Conservation (phyloP, 352 stramenopile species). For the Phytophthora constricta region DNA sequence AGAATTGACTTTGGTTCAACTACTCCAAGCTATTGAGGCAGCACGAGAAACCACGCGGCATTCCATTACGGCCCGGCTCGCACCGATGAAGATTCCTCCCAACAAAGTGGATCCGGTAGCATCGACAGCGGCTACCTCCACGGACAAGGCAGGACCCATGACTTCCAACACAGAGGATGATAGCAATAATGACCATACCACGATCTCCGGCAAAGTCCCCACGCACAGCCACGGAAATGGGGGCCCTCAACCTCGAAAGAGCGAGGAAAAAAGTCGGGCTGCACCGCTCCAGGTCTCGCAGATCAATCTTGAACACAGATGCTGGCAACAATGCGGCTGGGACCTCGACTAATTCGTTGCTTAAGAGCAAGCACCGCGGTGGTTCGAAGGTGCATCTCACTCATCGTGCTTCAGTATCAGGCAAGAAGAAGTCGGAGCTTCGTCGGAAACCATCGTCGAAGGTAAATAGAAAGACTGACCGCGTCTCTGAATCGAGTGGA, state of each 20-base stretch:
- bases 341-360: constrained; percentile 9
- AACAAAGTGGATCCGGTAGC: constrained; percentile 8
- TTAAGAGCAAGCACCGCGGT: constrained; percentile 16
- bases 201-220: neutral
- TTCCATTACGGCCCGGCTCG: constrained; percentile 7
- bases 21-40: constrained; percentile 37
- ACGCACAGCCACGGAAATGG: neutral
- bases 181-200: neutral
- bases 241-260: constrained; percentile 6
- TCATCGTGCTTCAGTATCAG: neutral
- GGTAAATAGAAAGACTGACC: neutral
- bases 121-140: neutral
- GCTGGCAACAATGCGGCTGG: neutral
- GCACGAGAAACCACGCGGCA: constrained; percentile 19
- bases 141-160: neutral
- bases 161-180: neutral
- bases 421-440: constrained; percentile 22
- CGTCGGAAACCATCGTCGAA: constrained; percentile 10
- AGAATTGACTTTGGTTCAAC: constrained; percentile 30
- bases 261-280: constrained; percentile 11
- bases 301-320: constrained; percentile 9
- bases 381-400: constrained; percentile 4
- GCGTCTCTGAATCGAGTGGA: neutral
- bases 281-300: constrained; percentile 5
- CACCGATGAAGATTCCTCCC: constrained; percentile 13